phyloP scores from a whole-genome alignment of 2,329 filamentous ascomycete species.

The Stachybotrys chartarum region DNA sequence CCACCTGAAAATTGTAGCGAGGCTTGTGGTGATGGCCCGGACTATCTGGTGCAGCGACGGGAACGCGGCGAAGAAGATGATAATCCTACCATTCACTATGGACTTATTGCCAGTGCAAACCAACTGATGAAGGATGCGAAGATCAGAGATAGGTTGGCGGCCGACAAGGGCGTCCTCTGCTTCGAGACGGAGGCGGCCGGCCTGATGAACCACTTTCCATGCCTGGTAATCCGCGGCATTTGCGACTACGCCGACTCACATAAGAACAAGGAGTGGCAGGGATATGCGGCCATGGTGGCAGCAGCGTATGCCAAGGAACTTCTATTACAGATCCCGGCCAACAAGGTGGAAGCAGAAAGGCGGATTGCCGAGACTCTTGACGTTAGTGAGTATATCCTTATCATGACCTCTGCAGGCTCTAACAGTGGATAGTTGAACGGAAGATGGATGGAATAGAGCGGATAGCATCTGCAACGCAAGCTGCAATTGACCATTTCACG shows the following conservation, averaged over 20 bases:
- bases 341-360: background rate
- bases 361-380: background rate
- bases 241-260: no score
- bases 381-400: background rate
- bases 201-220: no score
- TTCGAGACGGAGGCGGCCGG: no score
- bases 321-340: constrained; percentile 1
- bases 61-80: constrained; percentile 2
- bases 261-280: no score
- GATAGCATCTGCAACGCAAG: constrained; percentile 3
- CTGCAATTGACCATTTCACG: constrained; percentile 1
- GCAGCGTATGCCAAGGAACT: constrained; percentile 17
- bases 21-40: constrained; percentile 3
- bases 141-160: constrained; percentile 4
- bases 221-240: no score
- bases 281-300: constrained; percentile 14
- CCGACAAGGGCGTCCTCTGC: constrained; percentile 4
- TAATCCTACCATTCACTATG: constrained; percentile 5
- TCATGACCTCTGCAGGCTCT: background rate
- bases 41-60: background rate
- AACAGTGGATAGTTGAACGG: constrained; percentile 2
- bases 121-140: constrained; percentile 10
- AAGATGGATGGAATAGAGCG: constrained; percentile 1
- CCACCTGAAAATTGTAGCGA: background rate
- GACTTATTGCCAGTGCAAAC: constrained; percentile 7